Conservation (phyloP, 495 filamentous ascomycete genomes). For the Choiromyces venosus region DNA sequence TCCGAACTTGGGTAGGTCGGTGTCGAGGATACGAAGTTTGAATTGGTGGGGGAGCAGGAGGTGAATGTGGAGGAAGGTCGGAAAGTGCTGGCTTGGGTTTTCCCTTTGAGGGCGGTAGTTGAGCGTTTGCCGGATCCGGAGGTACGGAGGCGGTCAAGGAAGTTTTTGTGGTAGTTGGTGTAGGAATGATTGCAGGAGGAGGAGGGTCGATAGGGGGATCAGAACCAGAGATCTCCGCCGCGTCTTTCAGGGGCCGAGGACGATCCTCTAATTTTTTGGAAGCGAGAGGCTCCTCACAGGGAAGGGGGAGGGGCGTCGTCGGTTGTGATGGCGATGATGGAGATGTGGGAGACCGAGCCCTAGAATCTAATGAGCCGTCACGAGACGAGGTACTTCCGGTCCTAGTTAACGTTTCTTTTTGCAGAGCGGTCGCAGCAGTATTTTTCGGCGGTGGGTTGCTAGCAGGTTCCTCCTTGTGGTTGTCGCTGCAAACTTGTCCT, state of each 20-base stretch:
- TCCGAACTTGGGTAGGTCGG: constrained; percentile 49
- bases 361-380: constrained; percentile 23
- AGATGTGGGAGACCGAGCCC: constrained; percentile 23
- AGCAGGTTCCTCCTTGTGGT: neutral
- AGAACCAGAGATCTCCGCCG: neutral
- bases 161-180: constrained; percentile 27
- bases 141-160: constrained; percentile 26
- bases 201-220: neutral
- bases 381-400: constrained; percentile 22
- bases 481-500: neutral
- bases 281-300: constrained; percentile 24
- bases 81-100: constrained; percentile 20
- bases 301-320: constrained; percentile 15
- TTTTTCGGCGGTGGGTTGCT: neutral
- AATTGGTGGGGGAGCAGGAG: constrained; percentile 38
- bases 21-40: constrained; percentile 38
- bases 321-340: constrained; percentile 29
- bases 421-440: constrained; percentile 1
- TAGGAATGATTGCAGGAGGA: constrained; percentile 15
- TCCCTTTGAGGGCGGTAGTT: constrained; percentile 12
- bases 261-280: constrained; percentile 25
- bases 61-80: constrained; percentile 43
- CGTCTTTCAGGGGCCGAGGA: constrained; percentile 12
- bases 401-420: neutral
- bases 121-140: neutral